phyloP scores from a whole-genome alignment of 805 yeast species.

The Candida schatavii region DNA sequence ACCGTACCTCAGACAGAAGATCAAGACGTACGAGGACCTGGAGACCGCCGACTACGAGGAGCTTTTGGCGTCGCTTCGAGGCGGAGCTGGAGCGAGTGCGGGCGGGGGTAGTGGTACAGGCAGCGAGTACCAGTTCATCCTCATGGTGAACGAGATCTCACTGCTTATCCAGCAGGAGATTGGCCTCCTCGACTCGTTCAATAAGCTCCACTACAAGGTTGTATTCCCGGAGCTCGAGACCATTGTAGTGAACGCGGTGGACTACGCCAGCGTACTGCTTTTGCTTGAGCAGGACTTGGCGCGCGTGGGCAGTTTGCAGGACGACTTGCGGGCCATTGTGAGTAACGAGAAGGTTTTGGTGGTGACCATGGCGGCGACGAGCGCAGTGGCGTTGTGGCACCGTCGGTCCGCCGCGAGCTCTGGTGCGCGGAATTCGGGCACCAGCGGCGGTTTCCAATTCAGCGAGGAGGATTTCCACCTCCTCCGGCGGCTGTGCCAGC shows the following conservation, averaged over 20 bases:
- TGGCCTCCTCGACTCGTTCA: constrained; percentile 42
- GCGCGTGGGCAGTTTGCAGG: constrained; percentile 25
- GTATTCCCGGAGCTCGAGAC: constrained; percentile 72
- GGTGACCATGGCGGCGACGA: constrained; percentile 66
- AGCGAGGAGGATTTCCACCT: constrained; percentile 30
- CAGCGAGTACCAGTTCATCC: constrained; percentile 48
- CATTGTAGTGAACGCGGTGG: constrained; percentile 57
- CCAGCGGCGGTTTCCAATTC: constrained; percentile 15
- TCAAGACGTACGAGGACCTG: constrained; percentile 19
- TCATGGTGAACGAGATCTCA: constrained; percentile 52
- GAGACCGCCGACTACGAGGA: constrained; percentile 29
- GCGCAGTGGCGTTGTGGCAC: constrained; percentile 47
- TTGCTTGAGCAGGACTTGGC: constrained; percentile 49
- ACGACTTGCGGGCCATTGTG: constrained; percentile 40
- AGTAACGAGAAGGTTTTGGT: constrained; percentile 68
- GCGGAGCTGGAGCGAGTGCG: constrained; percentile 18
- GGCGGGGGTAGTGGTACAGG: too few species aligned
- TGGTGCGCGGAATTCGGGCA: too few species aligned
- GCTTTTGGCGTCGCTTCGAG: constrained; percentile 25
- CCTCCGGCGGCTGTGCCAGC: constrained; percentile 45
- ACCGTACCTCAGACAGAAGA: constrained; percentile 21
- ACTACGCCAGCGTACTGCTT: constrained; percentile 54
- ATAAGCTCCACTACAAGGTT: constrained; percentile 51
- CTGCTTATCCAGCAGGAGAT: constrained; percentile 57
- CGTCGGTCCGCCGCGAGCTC: constrained; percentile 19